Evolutionary conservation across 352 stramenopile genomes (phyloP), one percentile per base, ranked within the genome.

Genomic region (Globisporangium mamillatum): DNA sequence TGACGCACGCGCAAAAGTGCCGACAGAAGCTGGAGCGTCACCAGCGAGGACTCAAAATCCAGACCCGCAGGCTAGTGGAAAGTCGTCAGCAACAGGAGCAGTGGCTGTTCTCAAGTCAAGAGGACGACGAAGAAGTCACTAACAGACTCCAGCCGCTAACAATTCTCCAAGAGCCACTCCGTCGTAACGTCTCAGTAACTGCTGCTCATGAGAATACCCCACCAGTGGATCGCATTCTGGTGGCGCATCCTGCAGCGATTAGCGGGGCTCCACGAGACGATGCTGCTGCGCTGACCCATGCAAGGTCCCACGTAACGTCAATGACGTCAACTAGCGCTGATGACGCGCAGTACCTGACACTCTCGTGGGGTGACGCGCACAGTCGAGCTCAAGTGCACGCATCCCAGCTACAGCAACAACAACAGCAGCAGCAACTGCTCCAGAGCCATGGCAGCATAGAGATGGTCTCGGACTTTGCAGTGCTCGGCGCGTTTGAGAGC

Each of bases 1-100:
- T 88, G 83, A 88, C 79, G 14, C 85, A 93, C 75, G 85, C 85
- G 59, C 82, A 93, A 53, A 93, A 93, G 69, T 93, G 90, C 66
- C 83, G 83, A 5, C 81, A 93, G 75, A 93, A 93, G 74, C 83
- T 91, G 70, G 77, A 78, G 53, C 77, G 84, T 24, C 72, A 77
- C 60, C 73, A 88, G 69, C 82, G 82, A 44, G 63, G 53, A 36
- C 61, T 66, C 61, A 66, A 66, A 48, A 59, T 66, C 32, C 61
- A 66, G n/a, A 24, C 48, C 0, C 61, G 61, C 48, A 60, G 10
- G 20, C 12, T 25, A 18, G 61, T n/a, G 9, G 32, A 12, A 3
- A 56, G 41, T 38, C 16, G 12, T 18, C 34, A 66, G 56, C 54
- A 36, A 29, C 56, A 61, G 22, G 22, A 61, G 29, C 55, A 44